These are phyloP conservation scores for Lentinula raphanica DNA, from an alignment of 768 basidiomycete genomes.

Conservation along the genomic window DNA sequence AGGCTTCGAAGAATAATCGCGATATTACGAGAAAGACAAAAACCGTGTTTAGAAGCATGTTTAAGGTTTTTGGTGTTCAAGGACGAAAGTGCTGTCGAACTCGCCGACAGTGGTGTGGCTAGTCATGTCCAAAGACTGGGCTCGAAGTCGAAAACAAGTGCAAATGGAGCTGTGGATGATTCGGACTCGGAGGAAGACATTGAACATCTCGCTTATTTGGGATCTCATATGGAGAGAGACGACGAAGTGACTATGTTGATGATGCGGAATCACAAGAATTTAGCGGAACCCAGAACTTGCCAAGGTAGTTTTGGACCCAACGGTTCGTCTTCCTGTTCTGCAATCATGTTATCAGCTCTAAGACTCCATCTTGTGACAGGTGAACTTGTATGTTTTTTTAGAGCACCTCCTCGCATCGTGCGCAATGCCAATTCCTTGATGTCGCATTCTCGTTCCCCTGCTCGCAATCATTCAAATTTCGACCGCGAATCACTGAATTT, in stretches of 20 bases:
- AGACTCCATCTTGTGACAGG: conserved; percentile 41
- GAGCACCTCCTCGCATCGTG: conserved; percentile 67
- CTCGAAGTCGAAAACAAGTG: not conserved
- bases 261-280: conserved; percentile 64
- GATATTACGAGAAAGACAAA: conserved; percentile 59
- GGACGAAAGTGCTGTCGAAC: conserved; percentile 34
- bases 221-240: conserved; percentile 27
- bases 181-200: conserved; percentile 62
- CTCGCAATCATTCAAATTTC: conserved; percentile 16
- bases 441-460: conserved; percentile 35
- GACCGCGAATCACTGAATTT: conserved; percentile 19
- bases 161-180: conserved; percentile 22
- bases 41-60: conserved; percentile 83
- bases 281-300: conserved; percentile 80
- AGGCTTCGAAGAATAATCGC: conserved; percentile 45
- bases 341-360: not conserved
- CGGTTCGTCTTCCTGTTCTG: conserved; percentile 39
- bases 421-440: conserved; percentile 47
- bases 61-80: conserved; percentile 75
- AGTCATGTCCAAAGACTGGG: not conserved
- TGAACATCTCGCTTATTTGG: conserved; percentile 27
- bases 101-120: not conserved
- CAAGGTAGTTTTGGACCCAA: conserved; percentile 88
- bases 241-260: conserved; percentile 51
- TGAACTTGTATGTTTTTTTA: conserved; percentile 83